These are phyloP conservation scores for Punica granatum DNA, from an alignment of 345 rosid genomes.

Conservation along the genomic window DNA sequence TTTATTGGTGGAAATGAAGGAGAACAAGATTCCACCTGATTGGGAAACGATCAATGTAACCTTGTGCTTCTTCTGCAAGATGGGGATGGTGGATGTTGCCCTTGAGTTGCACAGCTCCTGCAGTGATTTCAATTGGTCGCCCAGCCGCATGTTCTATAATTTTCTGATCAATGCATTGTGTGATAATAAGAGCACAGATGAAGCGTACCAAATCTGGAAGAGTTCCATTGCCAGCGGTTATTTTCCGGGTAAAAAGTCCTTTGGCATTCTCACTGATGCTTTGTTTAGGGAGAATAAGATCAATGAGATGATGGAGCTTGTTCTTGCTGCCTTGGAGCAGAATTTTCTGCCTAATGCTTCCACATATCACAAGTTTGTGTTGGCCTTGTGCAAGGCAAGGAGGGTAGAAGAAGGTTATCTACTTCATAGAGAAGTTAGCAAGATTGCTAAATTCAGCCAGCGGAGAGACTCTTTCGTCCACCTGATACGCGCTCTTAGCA, in stretches of 20 bases:
- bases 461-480: slow-evolving; percentile 19
- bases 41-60: slow-evolving; percentile 51
- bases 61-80: slow-evolving; percentile 78
- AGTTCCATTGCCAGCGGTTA: slow-evolving; percentile 43
- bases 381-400: slow-evolving; percentile 46
- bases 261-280: slow-evolving; percentile 47
- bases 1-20: slow-evolving; percentile 65
- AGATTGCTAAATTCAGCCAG: slow-evolving; percentile 20
- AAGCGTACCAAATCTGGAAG: slow-evolving; percentile 52
- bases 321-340: slow-evolving; percentile 31
- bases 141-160: slow-evolving; percentile 40
- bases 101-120: slow-evolving; percentile 52
- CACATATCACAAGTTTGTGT: slow-evolving; percentile 37
- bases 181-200: slow-evolving; percentile 30
- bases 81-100: slow-evolving; percentile 73
- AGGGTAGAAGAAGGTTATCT: slow-evolving; percentile 57
- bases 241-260: slow-evolving; percentile 48
- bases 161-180: slow-evolving; percentile 66
- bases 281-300: slow-evolving; percentile 55
- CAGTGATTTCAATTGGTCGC: slow-evolving; percentile 49
- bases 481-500: slow-evolving; percentile 47
- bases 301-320: slow-evolving; percentile 57
- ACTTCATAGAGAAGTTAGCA: slow-evolving; percentile 37
- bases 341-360: slow-evolving; percentile 32
- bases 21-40: slow-evolving; percentile 42